phyloP scores from a whole-genome alignment of 78 protist genomes.

The Dictyostelium intermedium region DNA sequence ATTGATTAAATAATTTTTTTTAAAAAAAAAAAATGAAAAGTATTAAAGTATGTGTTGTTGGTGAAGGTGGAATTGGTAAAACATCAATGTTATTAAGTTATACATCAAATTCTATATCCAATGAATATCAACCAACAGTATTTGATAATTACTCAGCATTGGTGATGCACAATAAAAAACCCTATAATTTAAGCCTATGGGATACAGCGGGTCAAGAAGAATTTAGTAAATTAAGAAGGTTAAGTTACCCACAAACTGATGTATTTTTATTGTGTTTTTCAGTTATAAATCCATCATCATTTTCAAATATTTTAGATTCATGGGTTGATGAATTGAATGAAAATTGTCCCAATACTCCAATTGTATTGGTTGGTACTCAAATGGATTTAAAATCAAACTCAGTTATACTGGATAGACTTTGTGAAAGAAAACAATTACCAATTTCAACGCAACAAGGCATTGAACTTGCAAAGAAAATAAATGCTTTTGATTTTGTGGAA shows the following conservation, averaged over 20 bases:
- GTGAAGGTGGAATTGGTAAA: conserved; percentile 94
- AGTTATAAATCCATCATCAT: conserved; percentile 84
- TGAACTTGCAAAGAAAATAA: conserved; percentile 76
- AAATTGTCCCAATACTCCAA: conserved; percentile 86
- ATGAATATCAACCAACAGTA: conserved; percentile 81
- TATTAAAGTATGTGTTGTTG: conserved; percentile 90
- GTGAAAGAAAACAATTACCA: conserved; percentile 39
- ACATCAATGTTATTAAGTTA: conserved; percentile 85
- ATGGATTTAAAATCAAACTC: conserved; percentile 81
- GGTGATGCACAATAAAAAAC: conserved; percentile 64
- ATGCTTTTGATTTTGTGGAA: conserved; percentile 91
- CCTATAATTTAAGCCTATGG: conserved; percentile 64
- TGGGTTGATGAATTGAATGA: conserved; percentile 92
- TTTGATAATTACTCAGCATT: conserved; percentile 77
- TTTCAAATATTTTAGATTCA: conserved; percentile 80
- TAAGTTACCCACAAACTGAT: conserved; percentile 74
- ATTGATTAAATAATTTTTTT: no score
- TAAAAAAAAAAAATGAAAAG: not conserved
- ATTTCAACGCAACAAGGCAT: conserved; percentile 69
- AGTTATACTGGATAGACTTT: conserved; percentile 1
- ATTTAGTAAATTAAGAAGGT: conserved; percentile 24
- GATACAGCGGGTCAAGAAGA: conserved; percentile 97
- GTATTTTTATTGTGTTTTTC: conserved; percentile 56
- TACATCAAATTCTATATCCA: conserved; percentile 90
- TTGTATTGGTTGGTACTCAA: conserved; percentile 92